Evolutionary conservation across 352 stramenopile genomes (phyloP).

Genomic region (Plasmopara viticola): DNA sequence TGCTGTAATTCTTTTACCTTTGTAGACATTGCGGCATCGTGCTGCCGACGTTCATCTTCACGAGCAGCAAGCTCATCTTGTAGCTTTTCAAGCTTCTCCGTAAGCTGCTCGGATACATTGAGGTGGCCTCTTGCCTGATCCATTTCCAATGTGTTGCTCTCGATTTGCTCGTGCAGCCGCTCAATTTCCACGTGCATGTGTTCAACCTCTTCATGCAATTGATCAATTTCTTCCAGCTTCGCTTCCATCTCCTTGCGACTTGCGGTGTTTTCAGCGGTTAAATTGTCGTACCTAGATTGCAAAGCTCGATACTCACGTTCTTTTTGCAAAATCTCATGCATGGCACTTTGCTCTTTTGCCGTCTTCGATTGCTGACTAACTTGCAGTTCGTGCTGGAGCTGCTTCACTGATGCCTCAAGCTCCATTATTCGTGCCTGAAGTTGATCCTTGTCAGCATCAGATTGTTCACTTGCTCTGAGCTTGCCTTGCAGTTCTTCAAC

Average conservation of each 20-base stretch:
- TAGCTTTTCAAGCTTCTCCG: slow-evolving; percentile 35
- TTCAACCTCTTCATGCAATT: too few relatives aligned
- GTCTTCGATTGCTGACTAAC: slow-evolving; percentile 27
- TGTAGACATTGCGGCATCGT: slow-evolving; percentile 25
- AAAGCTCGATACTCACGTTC: slow-evolving; percentile 40
- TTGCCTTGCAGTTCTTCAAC: slow-evolving; percentile 31
- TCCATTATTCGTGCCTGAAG: slow-evolving; percentile 12
- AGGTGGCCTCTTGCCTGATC: slow-evolving; percentile 31
- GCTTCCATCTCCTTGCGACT: slow-evolving; percentile 18
- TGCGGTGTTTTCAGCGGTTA: slow-evolving; percentile 22
- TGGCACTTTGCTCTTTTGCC: slow-evolving; percentile 37
- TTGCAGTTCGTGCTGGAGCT: slow-evolving; percentile 33
- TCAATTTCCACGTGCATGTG: too few relatives aligned
- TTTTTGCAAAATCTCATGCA: slow-evolving; percentile 50
- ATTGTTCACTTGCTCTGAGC: slow-evolving; percentile 24
- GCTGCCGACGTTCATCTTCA: slow-evolving; percentile 25
- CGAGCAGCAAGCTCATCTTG: slow-evolving; percentile 29
- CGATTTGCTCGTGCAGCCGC: slow-evolving; percentile 29
- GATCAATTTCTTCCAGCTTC: slow-evolving; percentile 26
- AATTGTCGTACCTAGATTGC: slow-evolving; percentile 24
- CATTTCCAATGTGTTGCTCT: slow-evolving; percentile 39
- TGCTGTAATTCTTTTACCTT: slow-evolving; percentile 24
- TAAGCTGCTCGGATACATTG: slow-evolving; percentile 39
- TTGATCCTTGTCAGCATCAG: slow-evolving; percentile 8
- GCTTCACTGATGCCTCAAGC: slow-evolving; percentile 29